Conservation (phyloP, 2,329 filamentous ascomycete species). For the Phaeosphaeriaceae sp. region DNA sequence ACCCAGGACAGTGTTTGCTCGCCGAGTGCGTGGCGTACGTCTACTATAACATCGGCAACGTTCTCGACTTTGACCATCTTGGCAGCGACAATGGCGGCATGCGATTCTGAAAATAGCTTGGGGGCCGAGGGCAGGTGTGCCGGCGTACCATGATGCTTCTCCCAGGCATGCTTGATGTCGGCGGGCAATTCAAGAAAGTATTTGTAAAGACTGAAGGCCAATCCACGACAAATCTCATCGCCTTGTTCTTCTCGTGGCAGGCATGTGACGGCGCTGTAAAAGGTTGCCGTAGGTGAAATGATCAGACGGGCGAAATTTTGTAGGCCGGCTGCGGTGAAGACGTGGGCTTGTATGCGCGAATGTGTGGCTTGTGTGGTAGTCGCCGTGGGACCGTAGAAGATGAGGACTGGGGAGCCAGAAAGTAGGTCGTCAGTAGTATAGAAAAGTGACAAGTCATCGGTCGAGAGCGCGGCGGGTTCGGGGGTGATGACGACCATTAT, state of each 20-base stretch:
- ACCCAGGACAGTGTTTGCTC: slow-evolving; percentile 84
- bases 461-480: slow-evolving; percentile 75
- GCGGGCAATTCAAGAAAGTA: slow-evolving; percentile 90
- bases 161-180: slow-evolving; percentile 74
- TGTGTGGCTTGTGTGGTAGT: slow-evolving; percentile 87
- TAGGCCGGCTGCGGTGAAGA: slow-evolving; percentile 88
- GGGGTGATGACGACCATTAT: slow-evolving; percentile 84
- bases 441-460: slow-evolving; percentile 85
- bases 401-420: slow-evolving; percentile 78
- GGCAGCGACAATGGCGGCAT: slow-evolving; percentile 88
- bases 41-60: slow-evolving; percentile 71
- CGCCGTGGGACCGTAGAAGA: slow-evolving; percentile 92
- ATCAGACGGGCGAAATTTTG: slow-evolving; percentile 90
- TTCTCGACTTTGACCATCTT: slow-evolving; percentile 84
- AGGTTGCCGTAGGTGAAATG: slow-evolving; percentile 87
- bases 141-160: slow-evolving; percentile 58
- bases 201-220: slow-evolving; percentile 91
- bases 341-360: slow-evolving; percentile 92
- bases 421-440: slow-evolving; percentile 85
- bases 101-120: slow-evolving; percentile 83
- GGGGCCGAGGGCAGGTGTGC: slow-evolving; percentile 68
- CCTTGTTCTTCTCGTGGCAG: slow-evolving; percentile 94
- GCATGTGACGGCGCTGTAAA: slow-evolving; percentile 88
- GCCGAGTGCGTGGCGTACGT: slow-evolving; percentile 76
- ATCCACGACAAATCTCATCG: slow-evolving; percentile 87